A percentile compares a stretch with the other conserved stretches of the same genome.
These are phyloP conservation scores for Paratinospora sagittata DNA, from an alignment of 164 flowering plant species.

Conservation along the genomic window DNA sequence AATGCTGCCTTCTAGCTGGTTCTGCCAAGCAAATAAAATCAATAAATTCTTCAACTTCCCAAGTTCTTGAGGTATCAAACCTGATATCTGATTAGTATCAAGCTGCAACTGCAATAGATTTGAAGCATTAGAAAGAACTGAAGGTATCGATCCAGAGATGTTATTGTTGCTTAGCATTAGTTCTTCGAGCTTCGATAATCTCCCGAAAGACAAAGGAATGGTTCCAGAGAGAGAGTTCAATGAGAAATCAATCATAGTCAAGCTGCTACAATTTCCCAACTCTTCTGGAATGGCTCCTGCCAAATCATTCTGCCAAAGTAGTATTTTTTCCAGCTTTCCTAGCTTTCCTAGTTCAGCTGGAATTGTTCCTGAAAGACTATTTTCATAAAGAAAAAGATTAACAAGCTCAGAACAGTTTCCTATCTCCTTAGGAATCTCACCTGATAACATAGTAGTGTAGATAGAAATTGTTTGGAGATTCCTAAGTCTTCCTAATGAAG, in stretches of 20 bases:
- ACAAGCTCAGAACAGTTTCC: slow-evolving; percentile 82
- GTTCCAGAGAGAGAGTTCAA: slow-evolving; percentile 69
- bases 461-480: slow-evolving; percentile 63
- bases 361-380: slow-evolving; percentile 61
- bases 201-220: slow-evolving; percentile 56
- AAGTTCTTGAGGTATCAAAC: slow-evolving; percentile 55
- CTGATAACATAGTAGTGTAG: slow-evolving; percentile 70
- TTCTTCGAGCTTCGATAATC: slow-evolving; percentile 46
- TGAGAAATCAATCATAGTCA: slow-evolving; percentile 63
- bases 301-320: slow-evolving; percentile 75
- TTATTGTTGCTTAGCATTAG: slow-evolving; percentile 70
- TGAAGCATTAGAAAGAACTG: slow-evolving; percentile 41
- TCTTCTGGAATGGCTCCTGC: slow-evolving; percentile 68
- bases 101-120: slow-evolving; percentile 51
- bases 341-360: slow-evolving; percentile 71
- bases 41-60: slow-evolving; percentile 38
- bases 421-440: slow-evolving; percentile 67
- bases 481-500: slow-evolving; percentile 49
- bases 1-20: slow-evolving; percentile 70
- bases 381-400: slow-evolving; percentile 58
- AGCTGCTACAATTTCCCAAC: slow-evolving; percentile 63
- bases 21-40: slow-evolving; percentile 67
- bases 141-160: slow-evolving; percentile 61
- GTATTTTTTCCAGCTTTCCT: slow-evolving; percentile 54
- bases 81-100: slow-evolving; percentile 62